Evolutionary conservation across 305 asterid species (phyloP).

Genomic region (Petunia hybrid): DNA sequence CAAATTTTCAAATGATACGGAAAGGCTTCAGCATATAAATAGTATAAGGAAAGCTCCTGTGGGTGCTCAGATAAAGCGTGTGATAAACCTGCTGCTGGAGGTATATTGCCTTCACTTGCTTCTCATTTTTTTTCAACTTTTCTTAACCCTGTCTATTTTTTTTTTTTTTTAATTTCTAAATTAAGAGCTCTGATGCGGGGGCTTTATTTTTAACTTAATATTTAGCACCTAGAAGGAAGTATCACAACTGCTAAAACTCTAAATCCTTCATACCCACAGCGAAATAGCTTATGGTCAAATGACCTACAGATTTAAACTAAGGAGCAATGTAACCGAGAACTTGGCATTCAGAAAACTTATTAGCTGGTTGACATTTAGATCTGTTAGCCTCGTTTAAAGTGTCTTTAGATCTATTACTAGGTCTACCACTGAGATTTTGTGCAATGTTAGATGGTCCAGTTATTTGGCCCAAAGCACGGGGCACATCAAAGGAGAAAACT

Average conservation of each 20-base stretch:
- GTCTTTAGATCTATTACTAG: constrained; percentile 21
- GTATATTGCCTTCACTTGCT: constrained; percentile 42
- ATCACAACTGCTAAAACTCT: neutral
- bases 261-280: neutral
- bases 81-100: constrained; percentile 81
- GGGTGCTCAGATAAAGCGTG: constrained; percentile 94
- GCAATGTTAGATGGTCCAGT: neutral
- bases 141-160: neutral
- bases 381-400: neutral
- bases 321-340: neutral
- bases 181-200: neutral
- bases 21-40: constrained; percentile 84
- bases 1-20: constrained; percentile 84
- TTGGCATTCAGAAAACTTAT: constrained; percentile 1
- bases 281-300: constrained; percentile 11
- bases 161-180: neutral
- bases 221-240: constrained; percentile 13
- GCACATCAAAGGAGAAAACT: neutral
- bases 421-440: neutral
- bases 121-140: neutral
- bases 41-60: constrained; percentile 93
- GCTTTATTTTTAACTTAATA: neutral
- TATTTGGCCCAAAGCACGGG: neutral
- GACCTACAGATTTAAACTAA: neutral
- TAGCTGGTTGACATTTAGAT: constrained; percentile 13